phyloP scores from a whole-genome alignment of 2,329 filamentous ascomycete genomes.

The Ambrosiella xylebori region DNA sequence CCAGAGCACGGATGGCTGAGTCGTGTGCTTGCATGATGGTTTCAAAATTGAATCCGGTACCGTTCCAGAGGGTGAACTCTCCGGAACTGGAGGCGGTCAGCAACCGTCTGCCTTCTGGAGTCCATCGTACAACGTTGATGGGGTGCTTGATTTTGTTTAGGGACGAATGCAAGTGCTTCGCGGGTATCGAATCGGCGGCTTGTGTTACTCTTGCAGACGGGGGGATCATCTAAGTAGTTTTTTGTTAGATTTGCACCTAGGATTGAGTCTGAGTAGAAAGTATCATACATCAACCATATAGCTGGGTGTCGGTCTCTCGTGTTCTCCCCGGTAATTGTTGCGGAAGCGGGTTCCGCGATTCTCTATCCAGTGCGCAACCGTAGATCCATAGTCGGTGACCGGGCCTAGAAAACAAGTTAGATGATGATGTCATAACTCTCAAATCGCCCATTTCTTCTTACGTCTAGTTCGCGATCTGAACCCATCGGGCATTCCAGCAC shows the following conservation, averaged over 20 bases:
- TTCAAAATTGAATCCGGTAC: conserved; percentile 97
- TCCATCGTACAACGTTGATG: conserved; percentile 94
- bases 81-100: conserved; percentile 90
- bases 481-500: conserved; percentile 27
- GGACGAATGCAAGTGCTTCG: conserved; percentile 94
- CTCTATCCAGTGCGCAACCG: conserved; percentile 80
- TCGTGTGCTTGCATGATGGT: conserved; percentile 98
- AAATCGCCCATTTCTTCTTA: conserved; percentile 21
- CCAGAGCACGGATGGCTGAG: conserved; percentile 61
- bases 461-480: conserved; percentile 34
- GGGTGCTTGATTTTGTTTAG: conserved; percentile 97
- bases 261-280: background rate
- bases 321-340: conserved; percentile 52
- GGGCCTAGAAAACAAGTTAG: conserved; percentile 40
- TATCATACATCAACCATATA: conserved; percentile 69
- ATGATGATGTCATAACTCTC: background rate
- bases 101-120: conserved; percentile 78
- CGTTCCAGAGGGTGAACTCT: conserved; percentile 97
- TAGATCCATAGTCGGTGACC: conserved; percentile 84
- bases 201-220: conserved; percentile 57
- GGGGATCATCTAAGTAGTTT: conserved; percentile 55
- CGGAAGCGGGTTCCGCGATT: conserved; percentile 54
- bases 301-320: conserved; percentile 70
- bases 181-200: conserved; percentile 73
- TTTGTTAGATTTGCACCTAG: background rate